A percentile compares a stretch with the other conserved stretches of the same genome.
Evolutionary conservation across 805 yeast species (phyloP).

Genomic region (Cyberlindnera lachancei): DNA sequence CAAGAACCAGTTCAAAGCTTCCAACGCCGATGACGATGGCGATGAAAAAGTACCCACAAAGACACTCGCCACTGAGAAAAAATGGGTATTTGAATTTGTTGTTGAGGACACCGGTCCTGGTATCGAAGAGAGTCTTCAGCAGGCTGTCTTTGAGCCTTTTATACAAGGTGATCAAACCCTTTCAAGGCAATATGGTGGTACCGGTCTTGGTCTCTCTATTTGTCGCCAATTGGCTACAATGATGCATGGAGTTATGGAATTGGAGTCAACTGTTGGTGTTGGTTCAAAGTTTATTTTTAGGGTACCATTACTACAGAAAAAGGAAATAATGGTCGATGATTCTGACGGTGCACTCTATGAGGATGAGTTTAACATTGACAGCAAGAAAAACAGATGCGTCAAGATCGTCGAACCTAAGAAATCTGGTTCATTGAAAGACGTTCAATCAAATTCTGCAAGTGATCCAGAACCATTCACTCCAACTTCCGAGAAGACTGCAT

Average conservation of each 20-base stretch:
- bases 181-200: constrained; percentile 89
- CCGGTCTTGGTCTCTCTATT: constrained; percentile 86
- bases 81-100: constrained; percentile 47
- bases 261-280: constrained; percentile 67
- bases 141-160: constrained; percentile 89
- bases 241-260: constrained; percentile 81
- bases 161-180: constrained; percentile 95
- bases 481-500: constrained; percentile 9
- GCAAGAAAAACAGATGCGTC: constrained; percentile 42
- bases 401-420: constrained; percentile 25
- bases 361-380: constrained; percentile 57
- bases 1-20: constrained; percentile 32
- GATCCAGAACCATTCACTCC: constrained; percentile 6
- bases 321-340: constrained; percentile 24
- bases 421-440: constrained; percentile 1
- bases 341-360: constrained; percentile 39
- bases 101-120: constrained; percentile 95
- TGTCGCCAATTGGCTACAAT: constrained; percentile 84
- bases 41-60: constrained; percentile 16
- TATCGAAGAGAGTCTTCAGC: constrained; percentile 73
- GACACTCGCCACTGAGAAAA: constrained; percentile 21
- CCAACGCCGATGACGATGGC: constrained; percentile 16
- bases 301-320: constrained; percentile 60
- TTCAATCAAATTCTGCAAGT: neutral
- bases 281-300: constrained; percentile 83